phyloP scores from a whole-genome alignment of 345 rosid genomes.

The Gossypium sturtianum region DNA sequence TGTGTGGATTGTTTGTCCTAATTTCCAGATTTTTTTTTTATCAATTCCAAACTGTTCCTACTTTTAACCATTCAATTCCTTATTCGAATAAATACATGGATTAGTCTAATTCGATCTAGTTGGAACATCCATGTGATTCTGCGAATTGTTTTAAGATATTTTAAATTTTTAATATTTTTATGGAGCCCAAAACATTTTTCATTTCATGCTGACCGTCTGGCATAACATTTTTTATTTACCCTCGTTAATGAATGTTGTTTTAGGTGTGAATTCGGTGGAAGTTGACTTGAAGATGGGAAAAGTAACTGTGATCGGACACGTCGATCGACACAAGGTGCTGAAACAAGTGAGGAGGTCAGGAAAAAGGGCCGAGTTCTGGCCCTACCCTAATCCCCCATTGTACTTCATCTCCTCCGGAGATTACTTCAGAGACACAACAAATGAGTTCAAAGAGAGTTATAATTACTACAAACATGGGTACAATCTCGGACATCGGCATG shows the following conservation, averaged over 20 bases:
- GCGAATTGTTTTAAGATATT: no score
- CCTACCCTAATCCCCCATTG: conserved; percentile 68
- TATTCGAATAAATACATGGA: no score
- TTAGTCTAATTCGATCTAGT: no score
- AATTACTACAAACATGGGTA: conserved; percentile 84
- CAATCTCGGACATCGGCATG: conserved; percentile 61
- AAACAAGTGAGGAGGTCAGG: conserved; percentile 76
- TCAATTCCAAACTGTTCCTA: no score
- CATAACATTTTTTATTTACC: not conserved
- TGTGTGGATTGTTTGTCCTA: no score
- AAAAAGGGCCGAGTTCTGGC: conserved; percentile 93
- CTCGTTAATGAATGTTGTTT: not conserved
- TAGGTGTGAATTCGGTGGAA: conserved; percentile 76
- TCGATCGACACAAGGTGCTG: conserved; percentile 77
- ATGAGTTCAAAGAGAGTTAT: conserved; percentile 83
- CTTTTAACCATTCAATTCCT: no score
- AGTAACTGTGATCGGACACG: conserved; percentile 75
- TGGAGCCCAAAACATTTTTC: no score
- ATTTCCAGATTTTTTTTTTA: no score
- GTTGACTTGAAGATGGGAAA: conserved; percentile 61
- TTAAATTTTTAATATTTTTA: no score
- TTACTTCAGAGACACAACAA: conserved; percentile 71
- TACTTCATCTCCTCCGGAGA: conserved; percentile 64
- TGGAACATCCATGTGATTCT: no score
- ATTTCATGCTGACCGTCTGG: no score